Base-by-base conservation (phyloP, 2,329 filamentous ascomycete genomes). In the Triangularia setosa region DNA sequence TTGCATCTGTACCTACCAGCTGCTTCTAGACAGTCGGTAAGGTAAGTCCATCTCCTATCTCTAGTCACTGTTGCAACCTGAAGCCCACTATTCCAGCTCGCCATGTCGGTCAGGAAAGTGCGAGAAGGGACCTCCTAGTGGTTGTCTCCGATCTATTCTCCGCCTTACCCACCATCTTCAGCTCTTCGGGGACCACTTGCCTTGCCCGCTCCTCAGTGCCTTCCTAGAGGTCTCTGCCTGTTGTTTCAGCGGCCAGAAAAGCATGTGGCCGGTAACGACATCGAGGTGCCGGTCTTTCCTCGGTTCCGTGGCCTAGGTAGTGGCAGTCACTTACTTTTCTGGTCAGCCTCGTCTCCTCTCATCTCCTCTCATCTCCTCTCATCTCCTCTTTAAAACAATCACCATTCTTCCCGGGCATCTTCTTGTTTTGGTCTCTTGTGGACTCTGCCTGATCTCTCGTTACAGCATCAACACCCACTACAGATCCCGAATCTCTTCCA, bases 391-490 rank as follows among this genome's bases (percentile, higher is more conserved):
- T 65, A 63, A 66, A 67, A 59, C 11, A 40, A 28, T 56, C 35
- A 24, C 27, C 61, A 9, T 33, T 33, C 59, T 60, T 70, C 62
- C 40, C 48, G n/a, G n/a, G n/a, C 56, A 58, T 35, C 55, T 56
- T 60, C 58, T 44, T 33, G 30, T 66, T 62, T 68, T 64, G 60
- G 66, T 53, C 58, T 63, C 53, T 58, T 58, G 58, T 67, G 67
- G 66, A 64, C 63, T 70, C 68, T 69, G 68, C 65, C 52, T 27
- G 12, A 66, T 66, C 67, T 72, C 71, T 74, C 71, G 69, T 75
- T 74, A 72, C 77, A 83, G 77, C 81, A 84, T 81, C 81, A 76
- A 76, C 79, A 75, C 75, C 74, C 73, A 75, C 76, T 21, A n/a
- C 76, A 74, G 73, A 76, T 73, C 74, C 72, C 72, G 74, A 74